Base-by-base conservation (phyloP, 1,139 yeast genomes). In the Yamadazyma kanchanaburiensis region DNA sequence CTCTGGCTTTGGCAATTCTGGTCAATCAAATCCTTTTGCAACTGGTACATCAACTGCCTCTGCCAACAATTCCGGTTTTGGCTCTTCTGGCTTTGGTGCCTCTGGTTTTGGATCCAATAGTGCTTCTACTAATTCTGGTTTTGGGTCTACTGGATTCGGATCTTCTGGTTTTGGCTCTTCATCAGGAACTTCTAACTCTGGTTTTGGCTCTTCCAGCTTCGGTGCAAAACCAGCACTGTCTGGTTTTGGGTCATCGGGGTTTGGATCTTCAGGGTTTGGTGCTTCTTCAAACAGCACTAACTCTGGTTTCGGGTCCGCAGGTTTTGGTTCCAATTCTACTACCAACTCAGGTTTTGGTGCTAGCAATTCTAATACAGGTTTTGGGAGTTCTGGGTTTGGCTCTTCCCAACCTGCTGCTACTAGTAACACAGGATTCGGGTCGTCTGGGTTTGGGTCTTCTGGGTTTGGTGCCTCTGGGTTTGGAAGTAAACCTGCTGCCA, bases 361-460 rank as follows among this genome's bases (percentile, higher is more conserved):
- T 8, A 34, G 35, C 2, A 32, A 27, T 25, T 39, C 40, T 6
- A 11, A 17, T 15, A 21, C 37, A 12, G 38, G 38, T 4, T 37
- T 35, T 28, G 38, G 38, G 8, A 20, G 15, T 11, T 17, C 25
- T 14, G 30, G 20, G 10, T 21, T 23, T 18, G 31, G 30, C 13
- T 12, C 13, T 21, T 6, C 21, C 16, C 5, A 21, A 4, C 8
- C 20, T 6, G 12, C 20, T 24, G 24, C 24, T 9, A 24, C 6
- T 18, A 6, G 20, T 10, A 18, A 18, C 10, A 26, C 33, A 5
- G 39, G 40, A 1, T 34, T 32, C 21, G 40, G 40, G 6, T 19
- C 34, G 20, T 11, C 40, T 31, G 38, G 44, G 21, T 24, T 31
- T 20, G 39, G 41, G 12, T 23, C 30, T 18, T 32, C 36, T 24